phyloP scores from a whole-genome alignment of 2,329 filamentous ascomycete species.

The Sporothrix phasma region DNA sequence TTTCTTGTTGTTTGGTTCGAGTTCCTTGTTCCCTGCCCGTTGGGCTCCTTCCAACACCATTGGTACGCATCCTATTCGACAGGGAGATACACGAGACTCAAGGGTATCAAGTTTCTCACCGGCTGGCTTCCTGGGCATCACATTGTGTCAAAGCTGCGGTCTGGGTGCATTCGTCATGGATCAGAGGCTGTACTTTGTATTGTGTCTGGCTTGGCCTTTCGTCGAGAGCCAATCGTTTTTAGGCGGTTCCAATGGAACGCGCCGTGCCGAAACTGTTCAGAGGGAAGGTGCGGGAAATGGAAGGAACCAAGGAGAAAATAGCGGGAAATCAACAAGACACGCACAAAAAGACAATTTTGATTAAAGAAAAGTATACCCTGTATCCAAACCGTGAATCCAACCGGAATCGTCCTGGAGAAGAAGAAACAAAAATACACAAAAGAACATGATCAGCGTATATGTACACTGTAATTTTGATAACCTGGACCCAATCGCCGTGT shows the following conservation, averaged over 20 bases:
- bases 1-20: neutral
- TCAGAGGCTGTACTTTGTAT: too few species aligned
- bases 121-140: too few species aligned
- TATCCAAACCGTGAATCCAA: neutral
- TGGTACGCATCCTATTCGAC: neutral
- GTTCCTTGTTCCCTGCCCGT: neutral
- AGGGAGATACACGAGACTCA: neutral
- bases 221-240: neutral
- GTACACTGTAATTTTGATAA: neutral
- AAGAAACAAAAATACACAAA: neutral
- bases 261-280: neutral
- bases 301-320: neutral
- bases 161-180: neutral
- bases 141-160: neutral
- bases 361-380: neutral
- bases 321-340: neutral
- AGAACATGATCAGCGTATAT: neutral
- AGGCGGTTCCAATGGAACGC: neutral
- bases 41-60: neutral
- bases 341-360: neutral
- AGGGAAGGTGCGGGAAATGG: neutral
- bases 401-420: slow-evolving; percentile 2
- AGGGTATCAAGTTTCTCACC: neutral
- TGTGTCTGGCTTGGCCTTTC: neutral
- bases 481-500: neutral